A percentile compares a stretch with the other conserved stretches of the same genome.
Conservation (phyloP, 1,139 yeast species). For the Candida sp. region DNA sequence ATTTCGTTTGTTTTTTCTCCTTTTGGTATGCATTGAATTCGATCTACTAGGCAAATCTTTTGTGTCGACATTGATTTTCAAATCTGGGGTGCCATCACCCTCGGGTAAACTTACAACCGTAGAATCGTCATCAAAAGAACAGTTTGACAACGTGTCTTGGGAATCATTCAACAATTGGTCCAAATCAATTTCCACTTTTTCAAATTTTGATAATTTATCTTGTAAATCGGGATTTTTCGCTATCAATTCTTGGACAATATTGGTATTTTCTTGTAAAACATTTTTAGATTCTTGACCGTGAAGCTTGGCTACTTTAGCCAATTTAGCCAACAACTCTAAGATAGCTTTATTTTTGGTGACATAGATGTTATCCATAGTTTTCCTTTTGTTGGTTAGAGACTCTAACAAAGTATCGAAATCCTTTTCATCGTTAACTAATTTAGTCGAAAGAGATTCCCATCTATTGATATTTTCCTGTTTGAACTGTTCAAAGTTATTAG, state of each 20-base stretch:
- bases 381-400: slow-evolving; percentile 37
- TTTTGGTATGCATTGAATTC: slow-evolving; percentile 23
- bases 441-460: slow-evolving; percentile 24
- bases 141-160: slow-evolving; percentile 28
- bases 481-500: slow-evolving; percentile 29
- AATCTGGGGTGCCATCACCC: slow-evolving; percentile 1
- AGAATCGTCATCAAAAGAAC: slow-evolving; percentile 36
- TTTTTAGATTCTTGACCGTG: slow-evolving; percentile 48
- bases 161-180: slow-evolving; percentile 33
- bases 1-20: slow-evolving; percentile 30
- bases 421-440: slow-evolving; percentile 36
- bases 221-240: slow-evolving; percentile 38
- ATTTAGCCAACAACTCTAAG: slow-evolving; percentile 38
- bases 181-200: slow-evolving; percentile 28
- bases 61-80: slow-evolving; percentile 7
- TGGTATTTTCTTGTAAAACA: slow-evolving; percentile 30
- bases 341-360: slow-evolving; percentile 46
- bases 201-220: slow-evolving; percentile 24
- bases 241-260: slow-evolving; percentile 24
- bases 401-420: slow-evolving; percentile 47
- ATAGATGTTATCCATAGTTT: slow-evolving; percentile 43
- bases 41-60: slow-evolving; percentile 14
- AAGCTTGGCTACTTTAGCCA: slow-evolving; percentile 43
- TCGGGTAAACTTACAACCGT: slow-evolving; percentile 28
- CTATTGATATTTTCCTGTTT: slow-evolving; percentile 31